Conservation (phyloP, 331 rosid species). For the Acacia concinna region DNA sequence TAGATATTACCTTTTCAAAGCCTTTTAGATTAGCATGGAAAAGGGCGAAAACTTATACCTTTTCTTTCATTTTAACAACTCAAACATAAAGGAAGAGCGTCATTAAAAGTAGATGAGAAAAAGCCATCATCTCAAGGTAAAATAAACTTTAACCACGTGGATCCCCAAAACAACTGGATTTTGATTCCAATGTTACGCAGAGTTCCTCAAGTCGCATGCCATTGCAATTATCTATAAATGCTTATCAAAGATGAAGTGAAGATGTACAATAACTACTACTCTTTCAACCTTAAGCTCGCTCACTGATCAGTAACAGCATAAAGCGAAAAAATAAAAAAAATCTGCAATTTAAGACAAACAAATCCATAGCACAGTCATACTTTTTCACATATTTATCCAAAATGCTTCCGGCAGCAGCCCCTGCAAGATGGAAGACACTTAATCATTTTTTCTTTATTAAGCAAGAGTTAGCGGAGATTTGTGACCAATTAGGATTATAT, state of each 20-base stretch:
- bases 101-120: background rate
- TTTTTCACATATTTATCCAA: constrained; percentile 77
- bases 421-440: constrained; percentile 38
- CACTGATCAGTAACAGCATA: background rate
- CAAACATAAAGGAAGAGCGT: background rate
- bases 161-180: background rate
- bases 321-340: background rate
- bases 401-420: constrained; percentile 54
- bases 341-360: background rate
- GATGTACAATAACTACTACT: background rate
- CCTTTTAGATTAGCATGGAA: background rate
- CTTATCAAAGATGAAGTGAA: background rate
- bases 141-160: background rate
- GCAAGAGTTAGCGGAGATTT: background rate
- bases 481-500: background rate
- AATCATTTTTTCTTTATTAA: background rate
- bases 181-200: background rate
- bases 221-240: background rate
- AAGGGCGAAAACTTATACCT: background rate
- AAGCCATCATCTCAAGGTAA: background rate
- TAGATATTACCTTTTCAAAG: background rate
- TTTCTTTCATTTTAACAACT: background rate
- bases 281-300: background rate
- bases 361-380: constrained; percentile 35
- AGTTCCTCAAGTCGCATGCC: background rate